Evolutionary conservation across 345 rosid genomes (phyloP), one percentile per base, ranked within the genome.

Genomic region (Camelina laxa): DNA sequence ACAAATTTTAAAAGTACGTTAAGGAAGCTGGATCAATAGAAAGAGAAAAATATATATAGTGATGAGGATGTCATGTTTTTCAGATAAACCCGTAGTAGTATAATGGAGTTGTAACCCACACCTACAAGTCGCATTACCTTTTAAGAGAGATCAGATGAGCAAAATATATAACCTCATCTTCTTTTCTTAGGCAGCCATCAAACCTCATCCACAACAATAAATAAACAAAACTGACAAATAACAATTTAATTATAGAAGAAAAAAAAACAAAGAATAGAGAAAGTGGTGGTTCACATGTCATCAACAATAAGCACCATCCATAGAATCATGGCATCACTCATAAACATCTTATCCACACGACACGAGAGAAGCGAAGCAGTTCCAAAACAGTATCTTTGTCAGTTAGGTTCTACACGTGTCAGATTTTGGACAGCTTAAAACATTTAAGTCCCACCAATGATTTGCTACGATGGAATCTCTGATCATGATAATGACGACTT

Each of bases 281-380:
- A 55, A 76, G 80, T 61, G 66, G 80, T 76, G 70, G 80, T 62
- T 70, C 54, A 22, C 75, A 76, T 69, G 80, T 63, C 75, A 76
- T 47, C 58, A 61, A 69, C 50, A 44, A 20, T 76, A 76, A 63
- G 80, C 64, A 53, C 11, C 62, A 67, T 58, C 47, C 48, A 60
- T 68, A n/a, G 72, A 74, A 65, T 74, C 74, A 67, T 75, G 61
- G 50, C 75, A 53, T 44, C 59, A 57, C 58, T 69, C 41, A 69
- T 58, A 76, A 55, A 33, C 57, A 57, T 57, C 67, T 76, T 76
- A 76, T 76, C 80, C 75, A 69, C 80, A 69, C 75, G 65, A 75
- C 65, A 75, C 31, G 35, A 75, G 73, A 67, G 68, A 69, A 47
- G 70, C 61, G 41, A 75, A 68, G 71, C 33, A 74, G 78, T 67